Evolutionary conservation across 2,329 filamentous ascomycete species (phyloP).

Genomic region (Talaromyces sp.): DNA sequence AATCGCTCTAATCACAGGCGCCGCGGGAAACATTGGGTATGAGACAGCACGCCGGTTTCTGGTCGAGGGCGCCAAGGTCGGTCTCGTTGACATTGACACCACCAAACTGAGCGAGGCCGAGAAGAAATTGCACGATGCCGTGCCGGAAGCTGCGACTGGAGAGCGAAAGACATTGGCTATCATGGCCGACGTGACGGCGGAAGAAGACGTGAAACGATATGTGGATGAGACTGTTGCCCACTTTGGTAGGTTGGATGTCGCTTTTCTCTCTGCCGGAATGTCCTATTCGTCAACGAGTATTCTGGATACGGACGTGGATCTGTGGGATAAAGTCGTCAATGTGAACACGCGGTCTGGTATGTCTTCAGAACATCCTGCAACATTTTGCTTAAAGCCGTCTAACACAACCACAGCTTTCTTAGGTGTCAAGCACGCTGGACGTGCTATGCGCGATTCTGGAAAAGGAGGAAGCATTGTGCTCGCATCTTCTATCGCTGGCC

Average conservation of each 20-base stretch:
- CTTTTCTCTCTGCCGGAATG: constrained; percentile 5
- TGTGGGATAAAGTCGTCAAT: constrained; percentile 31
- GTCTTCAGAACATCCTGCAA: constrained; percentile 12
- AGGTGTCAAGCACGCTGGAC: constrained; percentile 30
- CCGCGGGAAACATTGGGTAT: constrained; percentile 19
- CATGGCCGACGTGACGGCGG: constrained; percentile 29
- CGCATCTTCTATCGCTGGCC: constrained; percentile 34
- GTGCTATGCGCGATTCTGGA: constrained; percentile 25
- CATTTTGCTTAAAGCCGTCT: not conserved
- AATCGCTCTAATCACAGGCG: constrained; percentile 10
- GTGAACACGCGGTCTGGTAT: constrained; percentile 34
- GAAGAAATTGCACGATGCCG: constrained; percentile 11
- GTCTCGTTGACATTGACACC: constrained; percentile 28
- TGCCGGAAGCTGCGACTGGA: not conserved
- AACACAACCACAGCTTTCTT: constrained; percentile 22
- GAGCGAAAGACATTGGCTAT: constrained; percentile 23
- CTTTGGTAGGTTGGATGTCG: not conserved
- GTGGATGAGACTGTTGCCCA: not conserved
- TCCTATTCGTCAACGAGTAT: constrained; percentile 22
- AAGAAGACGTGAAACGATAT: constrained; percentile 19
- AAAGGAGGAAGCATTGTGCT: constrained; percentile 35
- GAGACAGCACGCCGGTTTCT: constrained; percentile 31
- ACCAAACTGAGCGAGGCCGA: constrained; percentile 15
- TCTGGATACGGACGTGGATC: constrained; percentile 31
- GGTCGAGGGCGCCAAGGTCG: constrained; percentile 32